phyloP scores from a whole-genome alignment of 2,329 filamentous ascomycete genomes.

The Penicillium hesseltinei region DNA sequence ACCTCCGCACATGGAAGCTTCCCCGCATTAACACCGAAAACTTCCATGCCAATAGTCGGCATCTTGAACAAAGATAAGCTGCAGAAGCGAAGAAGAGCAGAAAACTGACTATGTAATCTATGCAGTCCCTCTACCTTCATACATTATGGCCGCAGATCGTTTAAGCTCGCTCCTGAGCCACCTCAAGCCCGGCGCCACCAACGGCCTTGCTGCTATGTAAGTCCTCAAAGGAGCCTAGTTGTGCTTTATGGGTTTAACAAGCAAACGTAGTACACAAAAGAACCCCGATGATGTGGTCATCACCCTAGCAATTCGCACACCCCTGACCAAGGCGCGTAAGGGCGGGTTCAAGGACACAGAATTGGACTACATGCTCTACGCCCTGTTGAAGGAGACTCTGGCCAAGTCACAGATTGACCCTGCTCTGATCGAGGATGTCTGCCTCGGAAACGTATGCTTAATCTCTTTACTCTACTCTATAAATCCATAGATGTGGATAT shows the following conservation, averaged over 20 bases:
- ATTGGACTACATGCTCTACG: constrained; percentile 81
- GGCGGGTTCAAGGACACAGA: constrained; percentile 93
- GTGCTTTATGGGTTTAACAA: constrained; percentile 16
- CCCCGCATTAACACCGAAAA: constrained; percentile 22
- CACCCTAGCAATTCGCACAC: constrained; percentile 85
- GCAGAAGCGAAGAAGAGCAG: not conserved
- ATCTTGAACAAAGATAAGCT: not conserved
- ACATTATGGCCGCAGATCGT: constrained; percentile 74
- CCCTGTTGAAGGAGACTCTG: constrained; percentile 73
- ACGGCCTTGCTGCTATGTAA: constrained; percentile 74
- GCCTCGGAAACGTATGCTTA: constrained; percentile 76
- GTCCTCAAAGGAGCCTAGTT: constrained; percentile 31
- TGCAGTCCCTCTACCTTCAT: constrained; percentile 4
- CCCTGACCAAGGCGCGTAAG: constrained; percentile 83
- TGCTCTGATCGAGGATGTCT: constrained; percentile 81
- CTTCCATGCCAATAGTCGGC: not conserved
- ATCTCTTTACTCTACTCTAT: not conserved
- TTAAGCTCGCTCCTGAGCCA: constrained; percentile 86
- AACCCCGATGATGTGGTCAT: constrained; percentile 97
- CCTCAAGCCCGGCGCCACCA: constrained; percentile 66
- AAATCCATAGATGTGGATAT: not conserved
- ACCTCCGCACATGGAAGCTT: constrained; percentile 13
- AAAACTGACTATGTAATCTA: not conserved
- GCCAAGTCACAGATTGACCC: constrained; percentile 76
- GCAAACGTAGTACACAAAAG: constrained; percentile 71